Evolutionary conservation across 2,329 filamentous ascomycete species (phyloP).

Genomic region (Claviceps pusilla): DNA sequence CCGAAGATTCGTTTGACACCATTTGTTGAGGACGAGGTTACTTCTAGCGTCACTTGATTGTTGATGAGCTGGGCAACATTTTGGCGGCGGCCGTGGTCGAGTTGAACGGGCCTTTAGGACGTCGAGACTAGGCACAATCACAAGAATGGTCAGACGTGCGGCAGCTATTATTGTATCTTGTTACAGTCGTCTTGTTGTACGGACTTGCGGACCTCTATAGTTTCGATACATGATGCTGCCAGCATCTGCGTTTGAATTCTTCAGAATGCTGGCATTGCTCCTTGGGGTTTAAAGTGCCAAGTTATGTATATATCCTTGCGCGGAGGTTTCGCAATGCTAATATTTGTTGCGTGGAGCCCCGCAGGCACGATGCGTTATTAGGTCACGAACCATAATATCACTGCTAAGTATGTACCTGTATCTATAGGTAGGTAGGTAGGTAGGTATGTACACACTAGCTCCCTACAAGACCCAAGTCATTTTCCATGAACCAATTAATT

Average conservation of each 20-base stretch:
- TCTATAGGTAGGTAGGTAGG: too few species aligned
- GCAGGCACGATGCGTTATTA: too few species aligned
- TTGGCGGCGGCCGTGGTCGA: background rate
- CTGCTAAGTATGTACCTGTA: too few species aligned
- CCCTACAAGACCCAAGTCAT: background rate
- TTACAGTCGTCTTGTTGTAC: background rate
- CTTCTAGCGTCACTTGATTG: background rate
- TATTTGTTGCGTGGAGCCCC: too few species aligned
- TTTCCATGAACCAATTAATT: background rate
- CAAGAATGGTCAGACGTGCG: background rate
- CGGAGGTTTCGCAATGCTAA: too few species aligned
- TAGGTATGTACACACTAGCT: background rate
- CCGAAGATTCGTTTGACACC: constrained; percentile 12
- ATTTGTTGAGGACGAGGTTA: constrained; percentile 4
- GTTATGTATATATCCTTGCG: too few species aligned
- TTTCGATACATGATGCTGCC: background rate
- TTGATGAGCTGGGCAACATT: background rate
- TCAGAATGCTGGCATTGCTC: background rate
- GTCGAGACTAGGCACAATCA: background rate
- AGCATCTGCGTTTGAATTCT: background rate
- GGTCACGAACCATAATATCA: too few species aligned
- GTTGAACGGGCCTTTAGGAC: background rate
- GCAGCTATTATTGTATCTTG: background rate
- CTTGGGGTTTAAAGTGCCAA: too few species aligned
- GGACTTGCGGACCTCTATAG: background rate